Conservation (phyloP, 805 yeast species). For the Ogataea pilisensis region DNA sequence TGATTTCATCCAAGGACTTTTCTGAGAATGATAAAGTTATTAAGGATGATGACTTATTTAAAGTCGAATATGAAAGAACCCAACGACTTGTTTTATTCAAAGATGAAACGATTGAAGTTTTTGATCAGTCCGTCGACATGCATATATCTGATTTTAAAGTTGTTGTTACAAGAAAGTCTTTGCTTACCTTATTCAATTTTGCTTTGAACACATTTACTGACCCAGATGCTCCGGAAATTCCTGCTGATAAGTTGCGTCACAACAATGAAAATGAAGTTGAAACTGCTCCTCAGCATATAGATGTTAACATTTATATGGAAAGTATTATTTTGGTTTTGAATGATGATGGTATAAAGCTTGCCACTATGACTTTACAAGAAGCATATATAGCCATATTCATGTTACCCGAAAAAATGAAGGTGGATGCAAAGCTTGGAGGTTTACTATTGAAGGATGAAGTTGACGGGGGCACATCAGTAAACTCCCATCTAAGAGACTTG, state of each 20-base stretch:
- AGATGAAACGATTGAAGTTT: slow-evolving; percentile 55
- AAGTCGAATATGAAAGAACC: slow-evolving; percentile 51
- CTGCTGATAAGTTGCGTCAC: slow-evolving; percentile 69
- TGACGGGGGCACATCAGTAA: slow-evolving; percentile 55
- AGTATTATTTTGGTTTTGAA: slow-evolving; percentile 72
- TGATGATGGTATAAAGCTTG: slow-evolving; percentile 79
- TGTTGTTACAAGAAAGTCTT: slow-evolving; percentile 71
- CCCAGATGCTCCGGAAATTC: slow-evolving; percentile 65
- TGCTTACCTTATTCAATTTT: slow-evolving; percentile 75
- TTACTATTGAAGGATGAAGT: slow-evolving; percentile 74
- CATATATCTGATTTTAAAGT: slow-evolving; percentile 74
- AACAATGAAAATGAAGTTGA: slow-evolving; percentile 53
- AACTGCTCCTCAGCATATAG: slow-evolving; percentile 69
- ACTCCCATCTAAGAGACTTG: slow-evolving; percentile 58
- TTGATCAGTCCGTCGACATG: slow-evolving; percentile 71
- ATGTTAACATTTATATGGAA: slow-evolving; percentile 62
- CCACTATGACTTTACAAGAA: slow-evolving; percentile 69
- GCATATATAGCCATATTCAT: slow-evolving; percentile 65
- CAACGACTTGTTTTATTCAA: slow-evolving; percentile 57
- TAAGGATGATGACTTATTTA: slow-evolving; percentile 48
- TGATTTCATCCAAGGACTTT: slow-evolving; percentile 61
- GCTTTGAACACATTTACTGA: slow-evolving; percentile 83
- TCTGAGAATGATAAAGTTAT: slow-evolving; percentile 34
- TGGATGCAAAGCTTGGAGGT: slow-evolving; percentile 72
- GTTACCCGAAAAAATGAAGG: slow-evolving; percentile 73